Evolutionary conservation across 495 filamentous ascomycete genomes (phyloP).

Genomic region (Acidomyces sp.): DNA sequence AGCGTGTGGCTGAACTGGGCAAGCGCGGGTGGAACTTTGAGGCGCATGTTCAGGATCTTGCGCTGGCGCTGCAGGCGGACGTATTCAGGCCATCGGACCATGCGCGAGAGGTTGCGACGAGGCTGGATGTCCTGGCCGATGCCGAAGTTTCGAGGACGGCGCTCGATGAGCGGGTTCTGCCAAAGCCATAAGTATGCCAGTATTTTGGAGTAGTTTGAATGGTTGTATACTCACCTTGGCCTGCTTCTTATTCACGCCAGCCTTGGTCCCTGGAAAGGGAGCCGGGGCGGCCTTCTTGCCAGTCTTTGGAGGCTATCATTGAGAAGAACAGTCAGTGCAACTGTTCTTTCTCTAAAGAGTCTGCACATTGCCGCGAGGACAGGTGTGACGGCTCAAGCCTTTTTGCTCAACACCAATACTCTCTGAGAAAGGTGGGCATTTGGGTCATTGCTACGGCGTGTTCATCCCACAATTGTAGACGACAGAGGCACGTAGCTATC

Average conservation of each 20-base stretch:
- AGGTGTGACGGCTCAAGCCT: slow-evolving; percentile 19
- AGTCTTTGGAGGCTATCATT: slow-evolving; percentile 98
- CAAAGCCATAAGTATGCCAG: slow-evolving; percentile 18
- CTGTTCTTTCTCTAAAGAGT: slow-evolving; percentile 22
- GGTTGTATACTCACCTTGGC: slow-evolving; percentile 68
- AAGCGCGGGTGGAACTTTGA: slow-evolving; percentile 96
- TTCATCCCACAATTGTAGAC: background rate
- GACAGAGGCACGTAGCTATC: slow-evolving; percentile 18
- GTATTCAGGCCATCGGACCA: slow-evolving; percentile 74
- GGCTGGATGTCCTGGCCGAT: slow-evolving; percentile 99
- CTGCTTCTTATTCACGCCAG: slow-evolving; percentile 74
- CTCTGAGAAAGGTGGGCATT: slow-evolving; percentile 13
- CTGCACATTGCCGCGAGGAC: slow-evolving; percentile 5
- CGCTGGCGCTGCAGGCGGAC: slow-evolving; percentile 98
- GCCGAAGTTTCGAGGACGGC: slow-evolving; percentile 91
- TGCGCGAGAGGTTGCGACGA: slow-evolving; percentile 89
- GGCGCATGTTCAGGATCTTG: slow-evolving; percentile 96
- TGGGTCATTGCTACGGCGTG: slow-evolving; percentile 17
- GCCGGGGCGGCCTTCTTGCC: slow-evolving; percentile 92
- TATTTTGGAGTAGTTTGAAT: background rate
- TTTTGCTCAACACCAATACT: slow-evolving; percentile 12
- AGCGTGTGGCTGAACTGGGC: slow-evolving; percentile 95
- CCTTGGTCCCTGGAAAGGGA: slow-evolving; percentile 89
- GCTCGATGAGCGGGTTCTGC: slow-evolving; percentile 98
- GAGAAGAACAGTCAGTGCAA: slow-evolving; percentile 49